phyloP scores from a whole-genome alignment of 2,329 filamentous ascomycete genomes.

The Onygenales sp. region DNA sequence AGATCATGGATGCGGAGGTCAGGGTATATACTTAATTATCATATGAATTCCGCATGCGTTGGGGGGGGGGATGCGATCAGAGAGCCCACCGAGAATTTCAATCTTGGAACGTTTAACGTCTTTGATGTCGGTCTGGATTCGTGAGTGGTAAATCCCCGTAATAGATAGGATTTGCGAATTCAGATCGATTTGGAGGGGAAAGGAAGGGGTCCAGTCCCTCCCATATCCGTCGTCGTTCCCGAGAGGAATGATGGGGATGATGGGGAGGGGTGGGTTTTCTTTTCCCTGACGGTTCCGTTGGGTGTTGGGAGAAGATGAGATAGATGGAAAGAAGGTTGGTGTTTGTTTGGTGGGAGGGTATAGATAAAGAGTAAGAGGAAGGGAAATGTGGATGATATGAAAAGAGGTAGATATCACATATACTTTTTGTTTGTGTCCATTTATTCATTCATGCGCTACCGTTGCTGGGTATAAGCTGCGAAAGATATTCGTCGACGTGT shows the following conservation, averaged over 20 bases:
- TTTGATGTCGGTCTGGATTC: background rate
- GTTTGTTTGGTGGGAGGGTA: too few species aligned
- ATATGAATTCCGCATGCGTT: too few species aligned
- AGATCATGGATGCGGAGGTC: too few species aligned
- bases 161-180: background rate
- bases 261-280: too few species aligned
- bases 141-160: background rate
- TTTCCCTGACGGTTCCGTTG: conserved; percentile 1
- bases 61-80: conserved; percentile 12
- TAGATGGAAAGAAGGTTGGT: background rate
- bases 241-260: background rate
- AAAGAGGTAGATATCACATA: too few species aligned
- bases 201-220: too few species aligned
- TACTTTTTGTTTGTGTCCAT: too few species aligned
- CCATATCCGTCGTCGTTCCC: background rate
- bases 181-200: background rate
- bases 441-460: too few species aligned
- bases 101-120: conserved; percentile 10
- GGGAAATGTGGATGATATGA: too few species aligned
- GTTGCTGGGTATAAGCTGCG: background rate
- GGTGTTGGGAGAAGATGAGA: too few species aligned
- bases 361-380: too few species aligned
- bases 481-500: background rate
- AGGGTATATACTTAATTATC: too few species aligned
- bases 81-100: conserved; percentile 8